Evolutionary conservation across 2,329 filamentous ascomycete genomes (phyloP), one percentile per base, ranked within the genome.

Genomic region (Botrytis tulipae): DNA sequence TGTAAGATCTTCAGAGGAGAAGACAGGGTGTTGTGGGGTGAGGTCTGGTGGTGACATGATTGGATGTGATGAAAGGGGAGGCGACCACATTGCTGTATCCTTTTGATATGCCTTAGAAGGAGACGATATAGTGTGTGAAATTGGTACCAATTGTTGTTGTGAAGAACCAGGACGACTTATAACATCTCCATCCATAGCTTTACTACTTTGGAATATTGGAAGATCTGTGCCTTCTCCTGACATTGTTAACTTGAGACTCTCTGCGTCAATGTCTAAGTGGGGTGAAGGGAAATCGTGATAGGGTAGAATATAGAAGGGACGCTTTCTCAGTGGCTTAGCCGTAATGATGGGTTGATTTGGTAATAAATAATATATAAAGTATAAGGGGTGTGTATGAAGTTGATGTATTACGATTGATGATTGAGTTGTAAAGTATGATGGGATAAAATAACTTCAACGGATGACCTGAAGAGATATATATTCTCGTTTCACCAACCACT

Each of bases 1-100:
- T 42, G 62, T 60, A 9, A 72, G 62, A 40, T 72, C 70, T 72
- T 72, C 70, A n/a, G 10, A 60, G 7, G 70, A 72, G 70, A 68
- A 59, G 70, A 72, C 29, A 32, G 61, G 61, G 18, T 60, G 51
- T 35, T 68, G 70, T 46, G 35, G 37, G 6, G 66, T 44, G 3
- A 42, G n/a, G 16, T 59, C 62, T 22, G 44, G 29, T 42, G 70
- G 70, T n/a, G 70, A 69, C 66, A 69, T 69, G n/a, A 69, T 68
- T 10, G 70, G 70, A 29, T 72, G 70, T 37, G 46, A 60, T 44
- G 70, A 72, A 25, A 68, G 63, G 9, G 48, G 48, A 20, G 70
- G 70, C 7, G 70, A 72, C 70, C 70, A 72, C 46, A 72, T 54
- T 46, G 29, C 66, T 32, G 48, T 29, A 29, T 68, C 70, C 42